Base-by-base conservation (phyloP, 2,329 filamentous ascomycete genomes). In the Mariannaea elegans region DNA sequence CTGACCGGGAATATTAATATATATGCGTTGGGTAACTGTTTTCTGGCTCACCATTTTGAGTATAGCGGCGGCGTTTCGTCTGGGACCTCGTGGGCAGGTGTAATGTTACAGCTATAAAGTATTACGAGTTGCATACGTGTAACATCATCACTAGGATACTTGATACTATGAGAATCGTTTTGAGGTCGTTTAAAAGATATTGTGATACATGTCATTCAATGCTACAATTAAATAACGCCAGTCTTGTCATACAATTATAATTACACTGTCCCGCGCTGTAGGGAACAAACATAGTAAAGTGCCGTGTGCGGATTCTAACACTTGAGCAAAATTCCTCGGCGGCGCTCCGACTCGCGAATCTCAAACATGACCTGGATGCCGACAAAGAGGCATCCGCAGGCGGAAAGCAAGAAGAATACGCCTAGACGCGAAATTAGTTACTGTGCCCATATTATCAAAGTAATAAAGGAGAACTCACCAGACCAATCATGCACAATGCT, bases 301-400 rank as follows among this genome's bases (percentile, higher is more conserved):
- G 12, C 14, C 3, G 21, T 31, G 27, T 32, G 24, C 46, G 18
- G n/a, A 38, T 21, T 63, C 59, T 76, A 97, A 75, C 93, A 98
- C 79, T 92, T 97, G 76, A 97, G 75, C 67, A 87, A 84, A 59
- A 97, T 90, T 1, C 95, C 95, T 67, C 86, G 87, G 69, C 94
- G 85, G 77, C 88, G 87, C 81, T 99, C 95, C 39, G 84, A 83
- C 79, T 97, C 92, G 51, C 95, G 84, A 67, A 96, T 85, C 81
- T 99, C 95, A 80, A 98, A 97, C 95, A 99, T 99, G 71, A 97
- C 81, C 79, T 98, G 94, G 39, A 91, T 86, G 23, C 90, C 94
- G 1, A 94, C 87, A 73, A 97, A 99, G 8, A 98, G 77, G 41
- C 86, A 87, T n/a, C 76, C 78, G 71, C 88, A 94, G 3, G 93